Evolutionary conservation across 1,139 yeast genomes (phyloP), one percentile per base, ranked within the genome.

Genomic region (Zhuliangozyma blackwelliae): DNA sequence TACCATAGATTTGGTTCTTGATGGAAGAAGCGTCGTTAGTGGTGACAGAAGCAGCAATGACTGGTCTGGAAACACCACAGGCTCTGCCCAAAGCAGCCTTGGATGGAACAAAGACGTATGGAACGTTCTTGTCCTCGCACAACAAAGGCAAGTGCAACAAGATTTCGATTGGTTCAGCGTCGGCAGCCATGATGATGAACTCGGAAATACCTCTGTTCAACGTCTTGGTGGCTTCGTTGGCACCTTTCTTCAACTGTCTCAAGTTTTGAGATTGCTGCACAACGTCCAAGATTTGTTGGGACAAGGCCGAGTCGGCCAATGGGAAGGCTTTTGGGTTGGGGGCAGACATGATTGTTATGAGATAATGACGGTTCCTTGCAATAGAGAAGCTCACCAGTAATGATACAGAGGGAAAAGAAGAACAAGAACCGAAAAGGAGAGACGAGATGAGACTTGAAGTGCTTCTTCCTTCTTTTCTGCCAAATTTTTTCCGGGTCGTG

Each of bases 151-250:
- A 79, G 68, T 94, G 98, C 67, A 94, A 82, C 64, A 94, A 83
- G 67, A 94, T 92, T 75, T 94, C 98, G 61, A 94, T 90, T 57
- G 99, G 99, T 70, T 92, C 96, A 56, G 98, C 88, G 66, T 94
- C 98, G 56, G 98, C 99, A 54, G 98, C 98, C 97, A 94, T 89
- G 73, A 94, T 88, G 70, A 94, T 90, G 79, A 94, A 92, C 75
- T 92, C 98, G 56, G 97, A 86, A 61, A 94, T 92, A 81, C 98
- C 98, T 77, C 98, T 88, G 85, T 94, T 92, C 72, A 92, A 81
- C 57, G 98, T 92, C 79, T 94, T 92, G 75, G 98, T 94, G 57
- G 98, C 96, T 75, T 92, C 99, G 68, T 94, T 92, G 51, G 98
- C 98, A 69, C 99, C 99, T 72, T 92, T 92, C 80, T 94, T 92